Base-by-base conservation (phyloP, 2,329 filamentous ascomycete genomes). In the Drechslerella stenobrocha region DNA sequence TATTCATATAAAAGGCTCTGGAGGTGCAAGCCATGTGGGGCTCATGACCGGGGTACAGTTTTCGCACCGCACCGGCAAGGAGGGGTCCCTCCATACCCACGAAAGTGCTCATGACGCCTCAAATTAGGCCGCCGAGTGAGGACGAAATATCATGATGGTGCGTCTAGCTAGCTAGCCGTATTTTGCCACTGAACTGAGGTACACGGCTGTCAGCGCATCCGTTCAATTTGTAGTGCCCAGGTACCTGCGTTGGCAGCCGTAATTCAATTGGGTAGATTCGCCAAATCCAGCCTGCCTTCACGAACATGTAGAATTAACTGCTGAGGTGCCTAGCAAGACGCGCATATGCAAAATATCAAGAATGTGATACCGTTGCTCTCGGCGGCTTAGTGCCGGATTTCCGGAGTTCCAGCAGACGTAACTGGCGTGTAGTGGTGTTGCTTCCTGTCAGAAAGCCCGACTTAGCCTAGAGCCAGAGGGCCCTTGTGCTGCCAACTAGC, bases 61-160 rank as follows among this genome's bases (percentile, higher is more conserved):
- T 52, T 59, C 26, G 53, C 61, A 59, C 53, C 61, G 52, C 59
- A 45, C 42, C 61, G 48, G 44, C 24, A 30, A 47, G 53, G 61
- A 59, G 28, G n/a, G n/a, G n/a, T 18, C 13, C 46, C 52, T 66
- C 13, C 44, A 30, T 47, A 23, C 8, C 44, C 28, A 26, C 28
- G 24, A 20, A 22, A 23, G 8, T n/a, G 20, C 13, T 47, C 11
- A 11, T 26, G 9, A 26, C 44, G 44, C 22, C 44, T 47, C 22
- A 5, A 18, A 18, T 20, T 42, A 18, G 37, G 18, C 34, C 34
- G 13, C 13, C 7, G 3, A 37, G 34, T 18, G 13, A 2, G 15
- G 4, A 20, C 13, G 37, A 42, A n/a, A n/a, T n/a, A n/a, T n/a
- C n/a, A n/a, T n/a, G n/a, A 37, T 42, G n/a, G 15, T 7, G 9